Base-by-base conservation (phyloP, 179 eudicot genomes). In the Beta macrorhiza region DNA sequence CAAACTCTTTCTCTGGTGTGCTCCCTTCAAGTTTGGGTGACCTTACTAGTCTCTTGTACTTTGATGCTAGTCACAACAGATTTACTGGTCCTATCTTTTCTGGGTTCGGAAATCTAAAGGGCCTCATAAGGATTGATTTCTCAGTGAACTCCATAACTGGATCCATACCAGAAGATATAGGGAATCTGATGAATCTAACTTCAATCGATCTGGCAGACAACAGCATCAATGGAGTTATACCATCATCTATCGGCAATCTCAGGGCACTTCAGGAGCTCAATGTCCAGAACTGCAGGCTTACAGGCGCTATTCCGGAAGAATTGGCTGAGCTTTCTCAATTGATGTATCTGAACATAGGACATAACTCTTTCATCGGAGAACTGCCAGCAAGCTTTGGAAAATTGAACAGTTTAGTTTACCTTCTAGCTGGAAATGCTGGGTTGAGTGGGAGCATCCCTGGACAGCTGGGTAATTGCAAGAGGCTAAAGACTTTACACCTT, bases 401-500 rank as follows among this genome's bases (percentile, higher is more conserved):
- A 58, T 86, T 95, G 80, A 59, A 73, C 51, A 95, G 86, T 81
- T 85, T 95, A 42, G 84, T 82, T 37, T 88, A 84, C 82, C 87
- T 95, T 80, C 78, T 92, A 59, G 94, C 99, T 63, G 79, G 87
- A 32, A 65, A 78, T 89, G 86, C 94, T 9, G 94, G 95, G 74
- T 87, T 95, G 59, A 86, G 89, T 49, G 99, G 99, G 72, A 45
- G 58, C 25, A 87, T 95, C 72, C 99, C 99, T 10, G 87, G 84
- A 42, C 82, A 90, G 80, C 82, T 95, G 76, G 98, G 98, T 69
- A 89, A 87, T 78, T 95, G 99, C 89, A 91, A 85, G 86, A 95
- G 83, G 82, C 91, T 95, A 80, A 89, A 45, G 79, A 79, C 80
- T 51, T 52, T 95, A 44, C 81, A 89, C 78, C 87, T 95, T 61